Percentiles rank a stretch among this genome's conserved stretches.
Conservation (phyloP, 306 rosid species). For the Begonia peltatifolia region DNA sequence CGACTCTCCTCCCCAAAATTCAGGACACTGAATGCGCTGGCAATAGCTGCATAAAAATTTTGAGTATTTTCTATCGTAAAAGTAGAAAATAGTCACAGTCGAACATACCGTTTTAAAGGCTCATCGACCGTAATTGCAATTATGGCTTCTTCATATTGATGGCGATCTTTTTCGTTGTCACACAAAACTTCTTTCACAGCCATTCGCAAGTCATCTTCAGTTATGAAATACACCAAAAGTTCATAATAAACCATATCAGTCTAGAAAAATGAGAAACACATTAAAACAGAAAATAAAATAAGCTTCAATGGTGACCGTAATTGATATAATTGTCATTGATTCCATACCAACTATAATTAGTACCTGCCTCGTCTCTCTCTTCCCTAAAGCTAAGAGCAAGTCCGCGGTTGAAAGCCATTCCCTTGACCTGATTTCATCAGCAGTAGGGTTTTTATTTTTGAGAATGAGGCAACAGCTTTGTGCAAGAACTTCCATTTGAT, state of each 20-base stretch:
- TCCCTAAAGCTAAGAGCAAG: slow-evolving; percentile 40
- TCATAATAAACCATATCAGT: not conserved
- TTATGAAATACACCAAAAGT: not conserved
- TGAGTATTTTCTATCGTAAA: not conserved
- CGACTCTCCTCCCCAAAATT: slow-evolving; percentile 99
- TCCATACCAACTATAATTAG: not conserved
- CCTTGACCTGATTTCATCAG: slow-evolving; percentile 53
- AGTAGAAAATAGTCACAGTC: not conserved
- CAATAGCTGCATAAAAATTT: slow-evolving; percentile 48
- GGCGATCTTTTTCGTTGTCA: slow-evolving; percentile 43
- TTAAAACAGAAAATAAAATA: not conserved
- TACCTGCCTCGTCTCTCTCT: slow-evolving; percentile 88
- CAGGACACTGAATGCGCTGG: slow-evolving; percentile 59
- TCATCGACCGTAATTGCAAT: slow-evolving; percentile 82
- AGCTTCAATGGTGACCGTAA: too few species aligned
- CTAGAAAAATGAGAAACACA: not conserved
- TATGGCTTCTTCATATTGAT: slow-evolving; percentile 62
- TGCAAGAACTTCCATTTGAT: not conserved
- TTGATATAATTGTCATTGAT: too few species aligned
- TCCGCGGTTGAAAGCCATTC: slow-evolving; percentile 86
- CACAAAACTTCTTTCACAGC: slow-evolving; percentile 86
- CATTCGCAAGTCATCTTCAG: slow-evolving; percentile 72
- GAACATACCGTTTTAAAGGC: slow-evolving; percentile 51
- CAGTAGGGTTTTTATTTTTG: not conserved
- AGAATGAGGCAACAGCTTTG: not conserved